phyloP scores from a whole-genome alignment of 768 basidiomycete species.

The Suillus paluster region DNA sequence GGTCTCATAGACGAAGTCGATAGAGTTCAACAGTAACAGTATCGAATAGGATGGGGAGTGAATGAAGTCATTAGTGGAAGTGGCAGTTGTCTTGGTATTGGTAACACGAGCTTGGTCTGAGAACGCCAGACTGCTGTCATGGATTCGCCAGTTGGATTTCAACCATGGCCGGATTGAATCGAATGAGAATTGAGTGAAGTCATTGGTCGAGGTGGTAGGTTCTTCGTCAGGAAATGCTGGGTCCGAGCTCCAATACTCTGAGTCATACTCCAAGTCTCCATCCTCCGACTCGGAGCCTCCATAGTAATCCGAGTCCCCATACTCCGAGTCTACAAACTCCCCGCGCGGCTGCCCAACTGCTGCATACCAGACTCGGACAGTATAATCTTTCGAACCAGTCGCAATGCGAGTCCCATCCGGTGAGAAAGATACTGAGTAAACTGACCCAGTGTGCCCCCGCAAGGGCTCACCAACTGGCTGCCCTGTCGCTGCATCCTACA shows the following conservation, averaged over 20 bases:
- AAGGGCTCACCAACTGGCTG: conserved; percentile 1
- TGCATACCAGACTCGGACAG: conserved; percentile 13
- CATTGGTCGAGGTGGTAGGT: no score
- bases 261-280: no score
- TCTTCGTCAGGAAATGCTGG: no score
- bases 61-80: not conserved
- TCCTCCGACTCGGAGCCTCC: no score
- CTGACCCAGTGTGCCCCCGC: conserved; percentile 2
- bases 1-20: not conserved
- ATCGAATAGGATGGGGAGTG: not conserved
- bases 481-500: conserved; percentile 9
- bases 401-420: conserved; percentile 9
- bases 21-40: not conserved
- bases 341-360: not conserved
- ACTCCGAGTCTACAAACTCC: no score
- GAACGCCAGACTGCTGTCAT: no score
- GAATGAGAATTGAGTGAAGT: no score
- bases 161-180: no score
- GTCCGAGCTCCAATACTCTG: no score
- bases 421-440: conserved; percentile 1
- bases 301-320: no score
- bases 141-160: no score
- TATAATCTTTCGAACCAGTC: not conserved
- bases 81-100: not conserved
- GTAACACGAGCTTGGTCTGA: no score